Conservation (phyloP, 2,329 filamentous ascomycete genomes). For the Daldinia sp. region DNA sequence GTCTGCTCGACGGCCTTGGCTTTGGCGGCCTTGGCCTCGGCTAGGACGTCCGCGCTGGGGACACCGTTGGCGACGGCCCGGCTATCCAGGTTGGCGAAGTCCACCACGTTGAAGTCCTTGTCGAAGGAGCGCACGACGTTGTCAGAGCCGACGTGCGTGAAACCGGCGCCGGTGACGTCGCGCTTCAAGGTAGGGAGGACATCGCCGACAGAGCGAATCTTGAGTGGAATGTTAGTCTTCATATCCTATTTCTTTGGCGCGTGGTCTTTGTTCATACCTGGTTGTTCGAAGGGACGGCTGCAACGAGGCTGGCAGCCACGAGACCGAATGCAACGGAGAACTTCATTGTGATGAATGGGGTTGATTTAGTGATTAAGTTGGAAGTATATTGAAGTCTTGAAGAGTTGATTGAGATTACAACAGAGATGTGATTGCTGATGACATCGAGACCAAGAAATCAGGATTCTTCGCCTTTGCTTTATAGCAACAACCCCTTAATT, state of each 20-base stretch:
- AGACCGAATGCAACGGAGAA: constrained; percentile 7
- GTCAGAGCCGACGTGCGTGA: constrained; percentile 39
- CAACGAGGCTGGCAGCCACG: constrained; percentile 15
- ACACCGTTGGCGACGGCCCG: background rate
- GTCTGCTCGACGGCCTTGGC: constrained; percentile 17
- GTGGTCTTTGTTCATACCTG: constrained; percentile 5
- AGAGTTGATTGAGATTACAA: background rate
- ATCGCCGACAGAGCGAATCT: constrained; percentile 25
- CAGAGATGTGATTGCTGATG: background rate
- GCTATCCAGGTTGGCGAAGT: constrained; percentile 31
- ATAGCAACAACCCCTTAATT: constrained; percentile 3
- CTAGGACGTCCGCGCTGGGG: constrained; percentile 30
- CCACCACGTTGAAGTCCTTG: constrained; percentile 33
- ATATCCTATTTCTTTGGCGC: background rate
- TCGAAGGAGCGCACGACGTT: constrained; percentile 38
- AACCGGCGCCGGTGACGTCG: constrained; percentile 31
- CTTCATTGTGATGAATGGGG: constrained; percentile 25
- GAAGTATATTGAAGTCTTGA: background rate
- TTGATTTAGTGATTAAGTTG: background rate
- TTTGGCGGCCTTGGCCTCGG: constrained; percentile 28
- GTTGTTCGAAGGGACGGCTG: constrained; percentile 22
- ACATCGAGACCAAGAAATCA: background rate
- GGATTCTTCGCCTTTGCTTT: background rate
- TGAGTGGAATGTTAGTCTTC: background rate
- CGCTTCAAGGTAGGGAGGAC: constrained; percentile 30